Base-by-base conservation (phyloP, 2,329 filamentous ascomycete species). In the Waltergamsia citrina region DNA sequence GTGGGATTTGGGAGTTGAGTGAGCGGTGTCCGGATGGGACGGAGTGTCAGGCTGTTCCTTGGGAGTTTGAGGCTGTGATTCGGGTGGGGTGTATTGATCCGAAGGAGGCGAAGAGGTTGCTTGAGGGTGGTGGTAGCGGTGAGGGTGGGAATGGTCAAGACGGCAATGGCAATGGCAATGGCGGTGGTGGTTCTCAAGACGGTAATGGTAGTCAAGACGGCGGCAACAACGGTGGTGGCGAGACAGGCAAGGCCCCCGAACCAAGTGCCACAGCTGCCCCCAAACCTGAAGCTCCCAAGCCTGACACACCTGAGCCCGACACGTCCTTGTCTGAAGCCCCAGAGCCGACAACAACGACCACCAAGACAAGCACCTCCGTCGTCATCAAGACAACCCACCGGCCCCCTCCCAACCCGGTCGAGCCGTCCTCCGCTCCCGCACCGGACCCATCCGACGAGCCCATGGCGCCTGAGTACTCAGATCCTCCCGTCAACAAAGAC, bases 1-100 rank as follows among this genome's bases (percentile, higher is more conserved):
- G 40, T 5, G 63, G 64, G 14, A 47, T 43, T 1, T 77, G 69
- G 43, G 44, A 51, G 4, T 58, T 74, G 14, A 46, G 43, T 1
- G 39, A 50, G 8, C 64, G 64, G 26, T 55, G 52, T 20, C 27
- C 25, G 1, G 32, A 41, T 2, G 54, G 51, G 8, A 49, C 51
- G 29, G 50, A 54, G 31, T 78, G 74, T 50, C 68, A 63, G 32
- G 74, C 69, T 3, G 49, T 77, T 40, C 74, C 74, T 1, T 65
- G 74, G 59, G 63, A 59, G 24, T 62, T 51, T 9, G 59, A 58
- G 1, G 44, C 46, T 1, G 72, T 70, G 4, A 67, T 72, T 8
- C 48, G 57, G 34, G 53, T 78, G 17, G 61, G 58, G 3, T 78
- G 74, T 40, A 54, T 56, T 19, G 52, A 65, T 32, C 44, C 51